Evolutionary conservation across 1,284 basidiomycete genomes (phyloP).

Genomic region (Leccinum angustisporum): DNA sequence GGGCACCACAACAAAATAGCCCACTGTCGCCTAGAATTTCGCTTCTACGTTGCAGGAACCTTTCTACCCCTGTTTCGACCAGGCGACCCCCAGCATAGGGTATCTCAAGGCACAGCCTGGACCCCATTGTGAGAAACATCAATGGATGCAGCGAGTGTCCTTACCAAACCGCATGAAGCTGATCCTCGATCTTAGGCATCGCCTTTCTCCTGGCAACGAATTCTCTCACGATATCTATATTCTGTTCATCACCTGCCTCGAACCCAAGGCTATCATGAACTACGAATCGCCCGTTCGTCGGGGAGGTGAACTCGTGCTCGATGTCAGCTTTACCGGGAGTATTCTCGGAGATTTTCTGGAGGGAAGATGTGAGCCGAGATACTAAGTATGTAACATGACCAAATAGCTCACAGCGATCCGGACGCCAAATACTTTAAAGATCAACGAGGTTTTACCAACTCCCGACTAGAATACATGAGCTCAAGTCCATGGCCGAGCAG

Average conservation of each 20-base stretch:
- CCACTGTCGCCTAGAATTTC: not conserved
- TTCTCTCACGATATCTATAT: not conserved
- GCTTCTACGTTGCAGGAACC: not conserved
- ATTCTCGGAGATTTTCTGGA: not conserved
- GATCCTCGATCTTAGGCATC: not conserved
- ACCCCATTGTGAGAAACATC: not conserved
- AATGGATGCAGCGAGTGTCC: not conserved
- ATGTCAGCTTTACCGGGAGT: not conserved
- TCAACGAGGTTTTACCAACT: not conserved
- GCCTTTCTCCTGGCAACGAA: not conserved
- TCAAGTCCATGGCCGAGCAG: not conserved
- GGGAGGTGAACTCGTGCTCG: not conserved
- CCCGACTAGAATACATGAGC: not conserved
- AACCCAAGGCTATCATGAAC: not conserved
- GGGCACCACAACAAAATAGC: not conserved
- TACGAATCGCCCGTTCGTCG: not conserved
- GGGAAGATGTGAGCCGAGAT: not conserved
- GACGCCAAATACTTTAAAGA: not conserved
- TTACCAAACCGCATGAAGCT: not conserved
- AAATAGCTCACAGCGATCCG: not conserved
- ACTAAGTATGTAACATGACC: not conserved
- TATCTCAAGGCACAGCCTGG: not conserved
- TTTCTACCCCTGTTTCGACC: not conserved
- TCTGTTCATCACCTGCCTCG: not conserved
- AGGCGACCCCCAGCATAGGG: not conserved